Base-by-base conservation (phyloP, 352 stramenopile genomes). In the Pythium vanterpoolii region DNA sequence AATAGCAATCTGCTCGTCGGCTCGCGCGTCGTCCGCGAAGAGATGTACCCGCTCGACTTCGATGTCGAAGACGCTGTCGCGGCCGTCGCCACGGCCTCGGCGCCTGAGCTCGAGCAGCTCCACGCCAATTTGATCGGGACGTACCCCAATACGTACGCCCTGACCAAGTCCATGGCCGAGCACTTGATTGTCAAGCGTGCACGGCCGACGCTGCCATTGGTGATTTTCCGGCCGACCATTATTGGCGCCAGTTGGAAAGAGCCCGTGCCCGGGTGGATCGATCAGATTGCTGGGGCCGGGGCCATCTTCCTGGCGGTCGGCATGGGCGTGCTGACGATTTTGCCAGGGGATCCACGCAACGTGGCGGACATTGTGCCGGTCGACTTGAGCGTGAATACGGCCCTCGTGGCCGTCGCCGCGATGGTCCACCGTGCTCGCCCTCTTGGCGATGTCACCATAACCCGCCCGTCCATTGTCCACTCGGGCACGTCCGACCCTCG, bases 121-220 rank as follows among this genome's bases (percentile, higher is more conserved):
- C 69, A 74, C 31, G 73, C 89, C 16, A 89, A 93, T 46, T 67
- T 95, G 28, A 93, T 95, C 60, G 84, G 87, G 26, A 90, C 85
- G 24, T 96, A 93, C 71, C 84, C 86, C 7, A 96, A 96, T 68
- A 96, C 87, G 42, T 96, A 95, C 68, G 86, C 83, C 21, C 77
- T 96, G 0, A 96, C 86, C 62, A 95, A 96, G 68, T 90, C 83
- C 16, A 94, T 95, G 78, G 83, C 85, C 39, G 87, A 96, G 69
- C 78, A 91, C 33, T 52, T 95, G 27, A 46, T 93, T 26, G 63
- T 82, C 42, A 68, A 79, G 59, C 69, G 83, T 47, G 56, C 82
- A 9, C 57, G 60, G 1, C 62, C 72, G 5, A 52, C 33, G 3
- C 73, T 93, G 9, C 83, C 86, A 19, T 56, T 95, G 24, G 71